These are phyloP conservation scores for Trametes maxima DNA, from an alignment of 768 basidiomycete species.

Conservation along the genomic window DNA sequence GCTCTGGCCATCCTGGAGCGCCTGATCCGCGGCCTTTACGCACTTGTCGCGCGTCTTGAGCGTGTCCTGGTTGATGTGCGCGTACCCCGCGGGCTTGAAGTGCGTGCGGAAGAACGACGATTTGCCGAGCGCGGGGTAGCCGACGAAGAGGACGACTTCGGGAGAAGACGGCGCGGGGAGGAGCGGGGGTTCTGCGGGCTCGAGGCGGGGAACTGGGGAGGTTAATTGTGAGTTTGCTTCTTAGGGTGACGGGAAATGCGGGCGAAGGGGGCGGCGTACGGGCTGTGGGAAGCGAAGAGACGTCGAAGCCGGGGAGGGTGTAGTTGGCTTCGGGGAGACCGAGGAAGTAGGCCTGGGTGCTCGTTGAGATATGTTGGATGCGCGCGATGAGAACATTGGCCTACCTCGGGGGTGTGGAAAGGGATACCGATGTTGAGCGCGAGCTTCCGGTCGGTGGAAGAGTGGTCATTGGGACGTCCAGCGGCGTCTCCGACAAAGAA, in stretches of 20 bases:
- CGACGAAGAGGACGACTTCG: slow-evolving; percentile 65
- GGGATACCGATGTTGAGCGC: slow-evolving; percentile 72
- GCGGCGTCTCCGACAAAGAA: slow-evolving; percentile 93
- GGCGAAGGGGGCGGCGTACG: slow-evolving; percentile 18
- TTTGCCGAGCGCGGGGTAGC: slow-evolving; percentile 74
- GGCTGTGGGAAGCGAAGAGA: slow-evolving; percentile 45
- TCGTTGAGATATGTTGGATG: neutral
- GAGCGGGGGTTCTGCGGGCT: slow-evolving; percentile 53
- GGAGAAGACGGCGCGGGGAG: slow-evolving; percentile 34
- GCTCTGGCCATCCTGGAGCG: slow-evolving; percentile 56
- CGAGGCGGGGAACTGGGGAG: slow-evolving; percentile 48
- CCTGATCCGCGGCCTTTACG: slow-evolving; percentile 59
- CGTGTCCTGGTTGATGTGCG: slow-evolving; percentile 86
- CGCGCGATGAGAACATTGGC: slow-evolving; percentile 10
- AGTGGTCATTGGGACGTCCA: slow-evolving; percentile 76
- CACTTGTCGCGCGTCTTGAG: slow-evolving; percentile 78
- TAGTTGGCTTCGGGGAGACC: slow-evolving; percentile 44
- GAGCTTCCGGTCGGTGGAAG: slow-evolving; percentile 84
- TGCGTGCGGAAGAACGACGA: slow-evolving; percentile 73
- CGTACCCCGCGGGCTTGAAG: slow-evolving; percentile 69
- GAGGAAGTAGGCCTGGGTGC: slow-evolving; percentile 76
- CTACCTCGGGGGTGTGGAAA: slow-evolving; percentile 86
- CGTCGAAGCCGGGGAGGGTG: slow-evolving; percentile 70
- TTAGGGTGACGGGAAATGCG: neutral
- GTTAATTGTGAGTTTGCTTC: neutral